Evolutionary conservation across 345 rosid genomes (phyloP), one percentile per base, ranked within the genome.

Genomic region (Nasturtium officinale): DNA sequence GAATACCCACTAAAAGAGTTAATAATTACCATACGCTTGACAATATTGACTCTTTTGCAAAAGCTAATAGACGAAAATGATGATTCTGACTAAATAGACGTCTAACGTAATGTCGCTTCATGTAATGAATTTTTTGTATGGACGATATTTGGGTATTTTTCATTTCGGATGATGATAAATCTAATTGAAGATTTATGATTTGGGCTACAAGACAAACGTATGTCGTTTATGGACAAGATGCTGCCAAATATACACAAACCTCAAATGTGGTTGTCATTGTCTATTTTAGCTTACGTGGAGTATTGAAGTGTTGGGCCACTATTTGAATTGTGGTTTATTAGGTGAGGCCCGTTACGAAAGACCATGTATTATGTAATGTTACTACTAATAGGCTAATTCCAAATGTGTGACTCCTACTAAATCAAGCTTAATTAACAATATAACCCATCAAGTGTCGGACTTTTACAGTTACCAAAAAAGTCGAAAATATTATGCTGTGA

Each of bases 31-130:
- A 57, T 57, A 57, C 3, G 67, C 78, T 65, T 65, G 72, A 57
- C 42, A 57, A 74, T 74, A 35, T 74, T 74, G 72, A 74, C 78
- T 57, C 33, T 48, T 65, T 57, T 65, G 58, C 59, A 57, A 29
- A 72, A 59, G 66, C 47, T n/a, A 46, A 59, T 23, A 59, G 48
- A 50, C 48, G 15, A 69, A n/a, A n/a, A 72, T 61, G 45, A 72
- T 61, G 68, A 38, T 28, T 61, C 69, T 52, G 69, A 52, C 62
- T 52, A 52, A 61, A 59, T 51, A 38, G 43, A 18, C 32, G 54
- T 53, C 54, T 61, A 61, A 59, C 59, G 66, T 38, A 61, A 38
- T 18, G 69, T 72, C 70, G 55, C 35, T 72, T 62, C 62, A 52
- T 28, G 16, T 52, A 16, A 46, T 18, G 12, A 47, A 47, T 17